These are phyloP conservation scores for Huntiella bhutanensis DNA, from an alignment of 2,329 filamentous ascomycete species.

Conservation along the genomic window DNA sequence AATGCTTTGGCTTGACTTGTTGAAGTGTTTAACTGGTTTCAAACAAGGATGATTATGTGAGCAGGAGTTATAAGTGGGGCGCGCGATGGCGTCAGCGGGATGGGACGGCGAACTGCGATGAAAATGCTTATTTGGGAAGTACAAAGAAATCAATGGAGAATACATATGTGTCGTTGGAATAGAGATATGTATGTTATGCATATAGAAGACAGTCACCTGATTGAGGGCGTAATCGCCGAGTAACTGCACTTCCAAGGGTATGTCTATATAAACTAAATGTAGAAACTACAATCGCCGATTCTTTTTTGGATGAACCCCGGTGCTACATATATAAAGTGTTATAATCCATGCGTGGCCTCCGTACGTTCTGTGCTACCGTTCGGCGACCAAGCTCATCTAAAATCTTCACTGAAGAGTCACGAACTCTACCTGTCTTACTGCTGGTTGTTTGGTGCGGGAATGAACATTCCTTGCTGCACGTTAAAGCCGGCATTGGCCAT, in stretches of 20 bases:
- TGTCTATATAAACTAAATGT: too few species aligned
- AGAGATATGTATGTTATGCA: too few species aligned
- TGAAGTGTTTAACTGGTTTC: not conserved
- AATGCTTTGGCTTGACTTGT: not conserved
- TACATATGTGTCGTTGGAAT: too few species aligned
- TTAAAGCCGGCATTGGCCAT: constrained; percentile 17
- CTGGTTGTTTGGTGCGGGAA: constrained; percentile 2
- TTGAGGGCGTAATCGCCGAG: too few species aligned
- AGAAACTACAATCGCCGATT: too few species aligned
- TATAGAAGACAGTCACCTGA: too few species aligned
- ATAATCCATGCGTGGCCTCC: too few species aligned
- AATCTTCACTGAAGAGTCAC: not conserved
- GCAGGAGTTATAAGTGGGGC: constrained; percentile 8
- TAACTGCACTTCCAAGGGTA: too few species aligned
- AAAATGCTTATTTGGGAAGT: too few species aligned
- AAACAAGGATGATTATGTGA: not conserved
- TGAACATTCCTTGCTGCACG: constrained; percentile 9
- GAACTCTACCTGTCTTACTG: not conserved
- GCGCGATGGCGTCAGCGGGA: constrained; percentile 10
- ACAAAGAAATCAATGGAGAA: too few species aligned
- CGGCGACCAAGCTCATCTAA: not conserved
- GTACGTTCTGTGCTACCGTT: not conserved
- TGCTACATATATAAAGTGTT: too few species aligned
- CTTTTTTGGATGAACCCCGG: too few species aligned
- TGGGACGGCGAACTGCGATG: not conserved